Evolutionary conservation across 2,329 filamentous ascomycete genomes (phyloP).

Genomic region (Aspergillus ibericus): DNA sequence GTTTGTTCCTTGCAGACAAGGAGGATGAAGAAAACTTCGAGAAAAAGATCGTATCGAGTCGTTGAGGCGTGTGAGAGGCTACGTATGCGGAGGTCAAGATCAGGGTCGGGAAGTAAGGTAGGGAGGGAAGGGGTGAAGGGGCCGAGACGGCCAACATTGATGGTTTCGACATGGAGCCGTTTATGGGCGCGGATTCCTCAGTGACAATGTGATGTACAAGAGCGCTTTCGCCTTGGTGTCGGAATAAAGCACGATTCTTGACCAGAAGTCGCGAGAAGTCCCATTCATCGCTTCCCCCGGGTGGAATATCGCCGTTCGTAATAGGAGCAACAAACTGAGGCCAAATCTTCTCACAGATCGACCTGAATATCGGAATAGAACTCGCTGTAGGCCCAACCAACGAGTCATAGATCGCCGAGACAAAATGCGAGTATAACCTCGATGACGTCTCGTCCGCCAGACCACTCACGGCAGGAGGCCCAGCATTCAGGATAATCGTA

Average conservation of each 20-base stretch:
- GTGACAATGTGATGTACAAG: conserved; percentile 44
- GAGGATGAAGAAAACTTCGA: conserved; percentile 50
- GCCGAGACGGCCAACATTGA: conserved; percentile 24
- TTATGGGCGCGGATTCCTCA: conserved; percentile 25
- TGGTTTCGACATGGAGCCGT: conserved; percentile 16
- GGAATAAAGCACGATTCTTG: conserved; percentile 48
- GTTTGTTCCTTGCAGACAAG: conserved; percentile 45
- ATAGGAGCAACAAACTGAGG: conserved; percentile 79
- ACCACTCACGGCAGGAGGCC: conserved; percentile 40
- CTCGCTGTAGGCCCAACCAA: conserved; percentile 77
- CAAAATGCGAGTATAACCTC: conserved; percentile 65
- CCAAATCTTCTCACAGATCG: conserved; percentile 76
- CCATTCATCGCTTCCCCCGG: conserved; percentile 55
- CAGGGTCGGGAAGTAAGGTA: conserved; percentile 50
- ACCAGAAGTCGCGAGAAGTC: conserved; percentile 82
- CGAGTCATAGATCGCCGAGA: conserved; percentile 81
- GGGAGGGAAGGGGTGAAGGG: conserved; percentile 35
- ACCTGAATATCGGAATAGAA: conserved; percentile 71
- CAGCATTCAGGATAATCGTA: conserved; percentile 66
- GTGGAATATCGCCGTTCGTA: conserved; percentile 60
- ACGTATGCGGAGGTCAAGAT: conserved; percentile 50
- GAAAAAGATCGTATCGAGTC: conserved; percentile 52
- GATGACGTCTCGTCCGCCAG: conserved; percentile 28
- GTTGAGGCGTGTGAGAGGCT: conserved; percentile 48
- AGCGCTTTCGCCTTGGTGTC: conserved; percentile 46